Evolutionary conservation across 169 alveolate species (phyloP).

Genomic region (Miamiensis avidus): DNA sequence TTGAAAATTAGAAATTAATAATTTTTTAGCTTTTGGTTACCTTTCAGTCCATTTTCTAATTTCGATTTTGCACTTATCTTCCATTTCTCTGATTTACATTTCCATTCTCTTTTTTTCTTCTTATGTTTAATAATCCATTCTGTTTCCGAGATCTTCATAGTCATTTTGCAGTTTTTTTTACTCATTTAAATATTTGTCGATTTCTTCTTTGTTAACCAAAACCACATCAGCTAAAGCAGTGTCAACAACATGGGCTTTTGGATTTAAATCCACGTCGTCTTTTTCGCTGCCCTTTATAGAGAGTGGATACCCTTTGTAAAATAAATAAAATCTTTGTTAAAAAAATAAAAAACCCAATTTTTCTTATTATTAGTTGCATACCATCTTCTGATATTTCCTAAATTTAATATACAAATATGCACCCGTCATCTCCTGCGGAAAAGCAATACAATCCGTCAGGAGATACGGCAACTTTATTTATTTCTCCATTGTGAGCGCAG

Average conservation of each 20-base stretch:
- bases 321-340: not conserved
- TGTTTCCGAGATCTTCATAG: conserved; percentile 53
- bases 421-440: conserved; percentile 77
- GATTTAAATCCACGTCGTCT: conserved; percentile 34
- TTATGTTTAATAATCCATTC: conserved; percentile 51
- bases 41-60: conserved; percentile 46
- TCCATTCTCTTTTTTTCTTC: conserved; percentile 54
- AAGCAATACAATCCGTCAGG: conserved; percentile 72
- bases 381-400: conserved; percentile 44
- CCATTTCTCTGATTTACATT: conserved; percentile 50
- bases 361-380: too few species aligned
- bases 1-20: too few species aligned
- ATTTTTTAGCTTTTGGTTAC: too few species aligned
- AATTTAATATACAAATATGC: conserved; percentile 55
- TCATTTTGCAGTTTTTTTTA: conserved; percentile 55
- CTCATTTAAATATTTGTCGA: conserved; percentile 39
- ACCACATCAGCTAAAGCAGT: conserved; percentile 58
- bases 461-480: conserved; percentile 49
- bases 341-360: too few species aligned
- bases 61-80: conserved; percentile 55
- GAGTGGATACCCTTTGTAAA: not conserved
- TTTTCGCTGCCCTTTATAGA: conserved; percentile 11
- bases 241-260: conserved; percentile 49
- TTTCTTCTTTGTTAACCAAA: conserved; percentile 33
- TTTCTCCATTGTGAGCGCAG: conserved; percentile 62